Base-by-base conservation (phyloP, 129 eudicot genomes). In the Kitagawia praeruptora region DNA sequence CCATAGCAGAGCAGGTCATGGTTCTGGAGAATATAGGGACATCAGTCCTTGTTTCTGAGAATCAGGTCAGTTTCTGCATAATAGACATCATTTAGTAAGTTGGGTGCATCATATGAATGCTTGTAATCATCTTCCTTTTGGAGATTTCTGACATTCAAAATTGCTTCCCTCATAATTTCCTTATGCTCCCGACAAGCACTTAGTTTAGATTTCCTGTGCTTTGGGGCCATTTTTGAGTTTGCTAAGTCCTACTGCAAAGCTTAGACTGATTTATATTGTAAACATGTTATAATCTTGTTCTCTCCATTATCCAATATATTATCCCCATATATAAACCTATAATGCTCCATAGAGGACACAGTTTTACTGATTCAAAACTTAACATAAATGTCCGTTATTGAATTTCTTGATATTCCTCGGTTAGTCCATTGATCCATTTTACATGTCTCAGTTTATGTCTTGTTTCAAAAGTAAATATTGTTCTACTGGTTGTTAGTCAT, bases 11-110 rank as follows among this genome's bases (percentile, higher is more conserved):
- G 83, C 97, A 94, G 82, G 93, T 94, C 64, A 90, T 94, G 98
- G 85, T 91, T 74, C 92, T 94, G 77, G 98, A 94, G 86, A 94
- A 94, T 75, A 94, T 94, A 37, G 97, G 93, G 83, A 92, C 98
- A 45, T 94, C 98, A 14, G 88, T 92, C 84, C 97, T 94, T 85
- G 98, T 94, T 76, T 90, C 98, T 7, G 85, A 92, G 83, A 92
- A 90, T 41, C 98, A 94, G 97, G 98, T 91, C 21, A 80, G 38
- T 77, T 85, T 31, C 44, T 38, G 53, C 44, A 25, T 83, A 54
- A 34, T 75, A 19, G 46, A 21, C 11, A 31, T 72, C 4, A 9
- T 23, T 21, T 54, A 54, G 63, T 73, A n/a, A 44, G 71, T 75
- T 40, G 21, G 73, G 11, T 13, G 11, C 15, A 27, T 54, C 12